Percentiles rank a stretch among this genome's conserved stretches.
Conservation (phyloP, 345 rosid genomes). For the Syzygium aromaticum region DNA sequence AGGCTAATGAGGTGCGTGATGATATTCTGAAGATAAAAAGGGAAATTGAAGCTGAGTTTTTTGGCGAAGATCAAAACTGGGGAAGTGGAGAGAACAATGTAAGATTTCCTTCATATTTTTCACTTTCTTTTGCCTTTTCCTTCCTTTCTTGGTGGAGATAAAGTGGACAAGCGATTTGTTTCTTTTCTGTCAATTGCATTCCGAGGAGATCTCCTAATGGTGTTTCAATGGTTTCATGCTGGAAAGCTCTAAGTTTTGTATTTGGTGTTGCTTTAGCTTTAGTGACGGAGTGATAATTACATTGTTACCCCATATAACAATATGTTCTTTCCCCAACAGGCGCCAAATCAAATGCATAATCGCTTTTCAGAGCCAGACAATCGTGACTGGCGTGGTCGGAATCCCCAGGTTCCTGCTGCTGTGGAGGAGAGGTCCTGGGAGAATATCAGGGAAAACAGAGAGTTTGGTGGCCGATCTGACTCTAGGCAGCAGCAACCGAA, state of each 20-base stretch:
- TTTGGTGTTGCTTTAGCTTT: neutral
- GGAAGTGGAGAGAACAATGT: constrained; percentile 49
- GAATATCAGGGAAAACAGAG: constrained; percentile 32
- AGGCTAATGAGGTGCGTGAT: constrained; percentile 39
- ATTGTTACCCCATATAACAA: neutral
- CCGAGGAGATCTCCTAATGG: neutral
- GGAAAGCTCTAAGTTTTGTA: neutral
- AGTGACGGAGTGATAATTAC: neutral
- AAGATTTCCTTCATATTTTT: constrained; percentile 6
- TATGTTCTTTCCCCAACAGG: constrained; percentile 7
- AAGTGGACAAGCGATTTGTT: neutral
- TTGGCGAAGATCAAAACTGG: constrained; percentile 59
- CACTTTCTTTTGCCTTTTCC: neutral
- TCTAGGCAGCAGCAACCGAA: neutral
- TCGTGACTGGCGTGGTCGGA: constrained; percentile 75
- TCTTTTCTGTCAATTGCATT: neutral
- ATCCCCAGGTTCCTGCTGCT: constrained; percentile 22
- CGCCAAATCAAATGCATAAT: constrained; percentile 25
- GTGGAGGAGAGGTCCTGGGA: constrained; percentile 70
- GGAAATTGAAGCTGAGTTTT: constrained; percentile 58
- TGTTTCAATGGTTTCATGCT: neutral
- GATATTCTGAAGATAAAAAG: constrained; percentile 52
- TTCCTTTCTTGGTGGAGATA: neutral
- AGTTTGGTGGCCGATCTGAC: constrained; percentile 10
- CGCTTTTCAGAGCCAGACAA: constrained; percentile 59